phyloP scores from a whole-genome alignment of 192 early-diverging fungal species.

The Dissophora ornata region DNA sequence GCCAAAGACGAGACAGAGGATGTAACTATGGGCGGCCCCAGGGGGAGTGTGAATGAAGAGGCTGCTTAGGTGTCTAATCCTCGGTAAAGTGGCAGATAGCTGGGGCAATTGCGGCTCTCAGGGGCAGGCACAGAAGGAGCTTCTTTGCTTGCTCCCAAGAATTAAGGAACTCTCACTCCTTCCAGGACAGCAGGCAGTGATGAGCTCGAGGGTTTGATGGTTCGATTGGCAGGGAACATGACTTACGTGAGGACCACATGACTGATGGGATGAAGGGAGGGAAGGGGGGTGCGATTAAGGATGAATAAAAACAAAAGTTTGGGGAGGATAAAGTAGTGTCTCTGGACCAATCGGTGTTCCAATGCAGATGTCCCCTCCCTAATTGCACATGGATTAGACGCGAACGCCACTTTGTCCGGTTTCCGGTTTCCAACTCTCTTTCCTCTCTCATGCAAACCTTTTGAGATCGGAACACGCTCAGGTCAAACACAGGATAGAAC shows the following conservation, averaged over 20 bases:
- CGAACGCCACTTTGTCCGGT: too few species aligned
- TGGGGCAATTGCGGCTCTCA: background rate
- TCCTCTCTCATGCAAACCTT: too few species aligned
- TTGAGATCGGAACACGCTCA: too few species aligned
- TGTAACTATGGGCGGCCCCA: conserved; percentile 3
- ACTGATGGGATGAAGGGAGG: conserved; percentile 6
- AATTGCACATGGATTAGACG: background rate
- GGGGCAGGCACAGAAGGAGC: background rate
- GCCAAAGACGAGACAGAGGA: conserved; percentile 31
- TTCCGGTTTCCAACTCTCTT: too few species aligned
- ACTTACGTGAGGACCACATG: conserved; percentile 55
- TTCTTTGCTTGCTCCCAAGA: too few species aligned
- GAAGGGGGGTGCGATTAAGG: background rate
- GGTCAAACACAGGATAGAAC: too few species aligned
- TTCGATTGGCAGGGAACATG: background rate
- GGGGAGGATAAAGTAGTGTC: background rate
- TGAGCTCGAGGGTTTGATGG: too few species aligned
- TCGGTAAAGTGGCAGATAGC: background rate
- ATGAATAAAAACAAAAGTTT: background rate
- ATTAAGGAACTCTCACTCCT: too few species aligned
- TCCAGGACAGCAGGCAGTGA: too few species aligned
- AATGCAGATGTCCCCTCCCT: background rate
- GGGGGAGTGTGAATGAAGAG: background rate
- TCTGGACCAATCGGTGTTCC: background rate
- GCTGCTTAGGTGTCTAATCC: background rate